These are phyloP conservation scores for Ophiobolus disseminans DNA, from an alignment of 2,329 filamentous ascomycete species.

Conservation along the genomic window DNA sequence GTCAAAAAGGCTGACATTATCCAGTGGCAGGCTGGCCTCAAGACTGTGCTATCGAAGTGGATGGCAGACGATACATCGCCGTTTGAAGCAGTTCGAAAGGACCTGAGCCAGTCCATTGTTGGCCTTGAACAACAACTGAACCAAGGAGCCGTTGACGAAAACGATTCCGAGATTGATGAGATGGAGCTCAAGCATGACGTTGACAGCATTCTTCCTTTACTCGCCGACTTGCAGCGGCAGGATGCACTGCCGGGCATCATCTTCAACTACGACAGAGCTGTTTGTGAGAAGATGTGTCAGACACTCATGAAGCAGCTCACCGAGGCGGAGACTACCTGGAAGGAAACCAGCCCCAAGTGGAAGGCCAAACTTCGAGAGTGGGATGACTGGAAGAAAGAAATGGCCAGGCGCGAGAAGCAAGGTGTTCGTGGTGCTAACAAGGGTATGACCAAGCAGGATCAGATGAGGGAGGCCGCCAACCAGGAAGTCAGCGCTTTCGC, in stretches of 20 bases:
- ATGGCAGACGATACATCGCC: slow-evolving; percentile 63
- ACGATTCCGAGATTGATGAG: slow-evolving; percentile 29
- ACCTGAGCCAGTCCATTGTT: slow-evolving; percentile 42
- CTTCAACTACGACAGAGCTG: slow-evolving; percentile 75
- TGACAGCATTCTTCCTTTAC: slow-evolving; percentile 62
- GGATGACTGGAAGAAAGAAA: slow-evolving; percentile 62
- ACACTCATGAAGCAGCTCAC: slow-evolving; percentile 62
- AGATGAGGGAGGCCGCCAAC: slow-evolving; percentile 63
- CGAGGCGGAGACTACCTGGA: slow-evolving; percentile 63
- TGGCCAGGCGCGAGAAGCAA: slow-evolving; percentile 53
- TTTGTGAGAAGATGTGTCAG: slow-evolving; percentile 67
- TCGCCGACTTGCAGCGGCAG: slow-evolving; percentile 66
- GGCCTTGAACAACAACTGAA: slow-evolving; percentile 12
- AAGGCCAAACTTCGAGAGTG: slow-evolving; percentile 64
- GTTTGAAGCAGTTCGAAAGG: slow-evolving; percentile 59
- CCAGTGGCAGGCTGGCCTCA: slow-evolving; percentile 69
- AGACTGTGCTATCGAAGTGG: slow-evolving; percentile 65
- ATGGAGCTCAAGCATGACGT: slow-evolving; percentile 34
- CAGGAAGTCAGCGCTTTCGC: slow-evolving; percentile 65
- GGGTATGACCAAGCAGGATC: slow-evolving; percentile 63
- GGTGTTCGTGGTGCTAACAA: slow-evolving; percentile 55
- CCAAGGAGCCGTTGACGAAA: slow-evolving; percentile 9
- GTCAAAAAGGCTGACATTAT: slow-evolving; percentile 71
- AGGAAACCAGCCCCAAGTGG: slow-evolving; percentile 66
- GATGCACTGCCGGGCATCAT: slow-evolving; percentile 75